Conservation (phyloP, 2,329 filamentous ascomycete species). For the Geosmithia flava region DNA sequence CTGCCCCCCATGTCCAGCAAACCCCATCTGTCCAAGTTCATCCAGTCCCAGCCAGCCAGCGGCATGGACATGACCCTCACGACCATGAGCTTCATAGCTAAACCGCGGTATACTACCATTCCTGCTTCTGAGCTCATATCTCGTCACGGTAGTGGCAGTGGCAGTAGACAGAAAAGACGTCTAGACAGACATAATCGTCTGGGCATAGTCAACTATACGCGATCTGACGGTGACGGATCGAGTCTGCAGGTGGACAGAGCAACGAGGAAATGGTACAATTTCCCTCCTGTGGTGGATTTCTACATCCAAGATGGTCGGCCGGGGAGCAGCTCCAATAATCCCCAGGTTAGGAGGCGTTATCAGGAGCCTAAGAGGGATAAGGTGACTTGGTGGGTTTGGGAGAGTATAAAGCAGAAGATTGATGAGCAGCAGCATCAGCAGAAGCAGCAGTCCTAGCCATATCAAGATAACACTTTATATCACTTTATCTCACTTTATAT, state of each 20-base stretch:
- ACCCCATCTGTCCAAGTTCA: slow-evolving; percentile 32
- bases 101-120: slow-evolving; percentile 35
- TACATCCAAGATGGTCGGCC: slow-evolving; percentile 18
- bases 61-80: slow-evolving; percentile 33
- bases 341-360: slow-evolving; percentile 11
- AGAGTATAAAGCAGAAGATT: slow-evolving; percentile 17
- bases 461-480: too few relatives aligned
- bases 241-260: slow-evolving; percentile 13
- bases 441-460: too few relatives aligned
- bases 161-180: slow-evolving; percentile 1
- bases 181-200: too few relatives aligned
- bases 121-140: slow-evolving; percentile 23
- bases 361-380: slow-evolving; percentile 14
- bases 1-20: slow-evolving; percentile 49
- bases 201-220: slow-evolving; percentile 27
- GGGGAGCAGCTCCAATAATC: slow-evolving; percentile 2
- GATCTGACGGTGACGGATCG: slow-evolving; percentile 5
- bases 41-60: slow-evolving; percentile 18
- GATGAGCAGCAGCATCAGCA: not conserved
- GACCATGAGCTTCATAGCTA: slow-evolving; percentile 42
- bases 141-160: not conserved
- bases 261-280: slow-evolving; percentile 24
- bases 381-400: slow-evolving; percentile 28
- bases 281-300: slow-evolving; percentile 24
- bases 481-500: too few relatives aligned